Conservation (phyloP, 306 rosid species). For the Comarum palustre region DNA sequence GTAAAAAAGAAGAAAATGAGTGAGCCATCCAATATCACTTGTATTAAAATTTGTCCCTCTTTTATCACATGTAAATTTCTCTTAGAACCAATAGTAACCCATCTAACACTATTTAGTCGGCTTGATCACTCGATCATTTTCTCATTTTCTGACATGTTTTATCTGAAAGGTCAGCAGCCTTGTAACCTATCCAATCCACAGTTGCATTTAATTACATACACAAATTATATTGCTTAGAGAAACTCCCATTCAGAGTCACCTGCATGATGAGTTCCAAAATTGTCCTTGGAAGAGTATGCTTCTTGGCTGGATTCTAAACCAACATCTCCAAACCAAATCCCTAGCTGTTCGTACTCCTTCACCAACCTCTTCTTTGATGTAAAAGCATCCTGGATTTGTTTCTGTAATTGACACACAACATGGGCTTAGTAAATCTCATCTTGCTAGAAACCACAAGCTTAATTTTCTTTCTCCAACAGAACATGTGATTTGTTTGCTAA, state of each 20-base stretch:
- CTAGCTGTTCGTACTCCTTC: slow-evolving; percentile 81
- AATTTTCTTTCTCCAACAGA: not conserved
- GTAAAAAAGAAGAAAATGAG: not conserved
- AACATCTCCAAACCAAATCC: slow-evolving; percentile 76
- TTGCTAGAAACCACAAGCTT: not conserved
- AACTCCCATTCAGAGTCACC: slow-evolving; percentile 86
- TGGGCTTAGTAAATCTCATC: not conserved
- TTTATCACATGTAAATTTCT: slow-evolving; percentile 7
- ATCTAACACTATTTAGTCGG: not conserved
- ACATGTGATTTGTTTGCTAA: not conserved
- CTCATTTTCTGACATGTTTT: not conserved
- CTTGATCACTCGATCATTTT: not conserved
- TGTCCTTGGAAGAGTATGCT: slow-evolving; percentile 15
- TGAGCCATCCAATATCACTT: slow-evolving; percentile 4
- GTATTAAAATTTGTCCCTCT: slow-evolving; percentile 1
- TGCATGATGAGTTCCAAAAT: slow-evolving; percentile 31
- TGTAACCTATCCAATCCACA: slow-evolving; percentile 21
- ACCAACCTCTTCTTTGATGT: slow-evolving; percentile 64
- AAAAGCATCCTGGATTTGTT: slow-evolving; percentile 69
- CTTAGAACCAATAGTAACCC: not conserved
- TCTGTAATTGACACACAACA: slow-evolving; percentile 29
- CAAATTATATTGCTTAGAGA: slow-evolving; percentile 34
- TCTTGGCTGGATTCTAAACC: slow-evolving; percentile 39
- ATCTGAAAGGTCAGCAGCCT: slow-evolving; percentile 5
- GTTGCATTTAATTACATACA: slow-evolving; percentile 30